These are phyloP conservation scores for Verticillium zaregamsianum DNA, from an alignment of 2,329 filamentous ascomycete genomes.

Conservation along the genomic window DNA sequence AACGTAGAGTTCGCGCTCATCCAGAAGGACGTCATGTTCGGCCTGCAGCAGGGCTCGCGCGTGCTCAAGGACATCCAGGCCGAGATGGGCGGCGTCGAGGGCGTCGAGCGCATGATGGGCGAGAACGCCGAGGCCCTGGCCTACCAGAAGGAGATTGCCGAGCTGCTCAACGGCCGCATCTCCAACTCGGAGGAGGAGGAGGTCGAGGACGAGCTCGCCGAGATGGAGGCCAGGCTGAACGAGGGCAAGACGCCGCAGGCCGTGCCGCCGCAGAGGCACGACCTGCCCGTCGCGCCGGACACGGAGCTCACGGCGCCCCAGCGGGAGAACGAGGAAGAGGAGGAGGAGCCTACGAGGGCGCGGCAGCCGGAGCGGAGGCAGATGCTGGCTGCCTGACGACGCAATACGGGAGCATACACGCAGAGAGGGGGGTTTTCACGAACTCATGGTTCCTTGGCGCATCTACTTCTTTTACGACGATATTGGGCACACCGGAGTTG, in stretches of 20 bases:
- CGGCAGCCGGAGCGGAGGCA: constrained; percentile 29
- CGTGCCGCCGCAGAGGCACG: constrained; percentile 3
- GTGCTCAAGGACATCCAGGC: constrained; percentile 88
- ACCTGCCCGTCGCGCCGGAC: constrained; percentile 23
- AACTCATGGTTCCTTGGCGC: not conserved
- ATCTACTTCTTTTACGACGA: not conserved
- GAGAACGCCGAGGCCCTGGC: constrained; percentile 86
- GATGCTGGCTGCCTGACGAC: constrained; percentile 31
- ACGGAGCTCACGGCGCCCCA: constrained; percentile 26
- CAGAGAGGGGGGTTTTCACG: not conserved
- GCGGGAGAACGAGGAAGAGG: constrained; percentile 11
- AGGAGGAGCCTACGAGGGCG: constrained; percentile 10
- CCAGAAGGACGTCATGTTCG: constrained; percentile 93
- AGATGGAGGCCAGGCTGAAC: constrained; percentile 51
- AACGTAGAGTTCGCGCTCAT: constrained; percentile 95
- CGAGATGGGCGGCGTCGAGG: constrained; percentile 93
- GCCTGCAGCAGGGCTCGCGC: constrained; percentile 83
- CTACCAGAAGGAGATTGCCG: constrained; percentile 92
- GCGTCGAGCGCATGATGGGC: constrained; percentile 91
- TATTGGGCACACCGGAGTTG: not conserved
- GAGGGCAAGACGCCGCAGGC: constrained; percentile 6
- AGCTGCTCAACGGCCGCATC: constrained; percentile 83
- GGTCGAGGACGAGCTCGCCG: constrained; percentile 90
- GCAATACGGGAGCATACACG: not conserved
- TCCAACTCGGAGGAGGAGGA: constrained; percentile 96